Evolutionary conservation across 768 basidiomycete species (phyloP), one percentile per base, ranked within the genome.

Genomic region (Boletus rubescentipes): DNA sequence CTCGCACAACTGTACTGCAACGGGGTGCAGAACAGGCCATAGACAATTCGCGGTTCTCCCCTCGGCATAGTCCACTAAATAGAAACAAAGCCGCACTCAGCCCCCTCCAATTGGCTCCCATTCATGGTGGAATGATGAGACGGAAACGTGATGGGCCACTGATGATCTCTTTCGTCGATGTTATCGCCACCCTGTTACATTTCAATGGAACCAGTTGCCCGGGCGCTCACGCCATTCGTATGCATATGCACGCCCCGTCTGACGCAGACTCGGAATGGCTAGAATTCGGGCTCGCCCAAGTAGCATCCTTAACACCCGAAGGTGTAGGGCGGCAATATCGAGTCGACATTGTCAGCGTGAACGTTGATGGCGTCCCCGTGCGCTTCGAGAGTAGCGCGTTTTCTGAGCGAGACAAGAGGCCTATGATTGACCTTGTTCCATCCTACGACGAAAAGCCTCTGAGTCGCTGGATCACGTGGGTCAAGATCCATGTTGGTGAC

Each of bases 221-320:
- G 11, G 68, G 73, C 35, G 75, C 76, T 34, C 87, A 90, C 59
- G 85, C 80, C 18, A 86, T 89, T 43, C 77, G 80, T 23, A 59
- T 87, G 18, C 69, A 58, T 49, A 67, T 89, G 23, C 79, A 81
- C 39, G 79, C 81, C 9, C 86, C 86, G 18, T 69, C 75, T 14
- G 77, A 84, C 32, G 63, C 74, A n/a, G 81, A 81, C 51, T 79
- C 81, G n/a, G 86, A 85, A 46, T 87, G 82, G 83, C 73, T 91
- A 18, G 88, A 90, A 66, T 90, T 91, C 61, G 88, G 87, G 26
- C 73, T 91, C 46, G 83, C 83, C 2, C 73, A 79, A 49, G 69
- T 69, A n/a, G 36, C 65, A 46, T 55, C 67, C 23, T 49, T 57
- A 23, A n/a, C 47, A 31, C 49, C 53, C 20, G 55, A 56, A 44